phyloP scores from a whole-genome alignment of 2,329 filamentous ascomycete genomes.

The Alternaria panax region DNA sequence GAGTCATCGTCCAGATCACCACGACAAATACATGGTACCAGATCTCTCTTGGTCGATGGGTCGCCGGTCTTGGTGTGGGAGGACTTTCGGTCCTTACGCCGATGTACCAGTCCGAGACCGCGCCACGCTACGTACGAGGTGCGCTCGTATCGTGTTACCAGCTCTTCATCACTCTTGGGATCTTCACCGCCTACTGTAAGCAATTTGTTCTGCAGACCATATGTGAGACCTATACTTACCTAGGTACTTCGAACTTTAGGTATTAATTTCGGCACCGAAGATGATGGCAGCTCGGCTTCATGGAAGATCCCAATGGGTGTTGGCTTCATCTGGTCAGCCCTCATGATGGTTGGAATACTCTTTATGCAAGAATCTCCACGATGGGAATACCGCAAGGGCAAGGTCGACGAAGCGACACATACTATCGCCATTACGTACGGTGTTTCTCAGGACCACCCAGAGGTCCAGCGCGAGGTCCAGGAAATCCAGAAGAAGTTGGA shows the following conservation, averaged over 20 bases:
- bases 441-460: constrained; percentile 62
- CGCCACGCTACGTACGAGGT: constrained; percentile 69
- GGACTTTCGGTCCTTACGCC: constrained; percentile 65
- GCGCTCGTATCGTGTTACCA: constrained; percentile 70
- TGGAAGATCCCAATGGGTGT: constrained; percentile 72
- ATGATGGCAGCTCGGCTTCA: constrained; percentile 56
- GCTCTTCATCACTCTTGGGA: constrained; percentile 73
- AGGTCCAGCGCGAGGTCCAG: constrained; percentile 60
- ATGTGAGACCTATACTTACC: neutral
- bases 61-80: constrained; percentile 72
- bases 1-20: constrained; percentile 71
- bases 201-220: neutral
- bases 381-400: constrained; percentile 64
- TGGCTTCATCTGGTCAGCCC: constrained; percentile 63
- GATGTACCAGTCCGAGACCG: constrained; percentile 73
- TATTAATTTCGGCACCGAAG: constrained; percentile 68
- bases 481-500: constrained; percentile 66
- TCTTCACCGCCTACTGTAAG: constrained; percentile 58
- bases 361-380: constrained; percentile 65
- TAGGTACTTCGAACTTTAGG: neutral
- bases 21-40: constrained; percentile 67
- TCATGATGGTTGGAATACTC: constrained; percentile 62
- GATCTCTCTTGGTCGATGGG: constrained; percentile 68
- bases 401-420: constrained; percentile 58
- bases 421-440: constrained; percentile 65